Evolutionary conservation across 176 grass and related monocot species (phyloP), one percentile per base, ranked within the genome.

Genomic region (Typha latifolia): DNA sequence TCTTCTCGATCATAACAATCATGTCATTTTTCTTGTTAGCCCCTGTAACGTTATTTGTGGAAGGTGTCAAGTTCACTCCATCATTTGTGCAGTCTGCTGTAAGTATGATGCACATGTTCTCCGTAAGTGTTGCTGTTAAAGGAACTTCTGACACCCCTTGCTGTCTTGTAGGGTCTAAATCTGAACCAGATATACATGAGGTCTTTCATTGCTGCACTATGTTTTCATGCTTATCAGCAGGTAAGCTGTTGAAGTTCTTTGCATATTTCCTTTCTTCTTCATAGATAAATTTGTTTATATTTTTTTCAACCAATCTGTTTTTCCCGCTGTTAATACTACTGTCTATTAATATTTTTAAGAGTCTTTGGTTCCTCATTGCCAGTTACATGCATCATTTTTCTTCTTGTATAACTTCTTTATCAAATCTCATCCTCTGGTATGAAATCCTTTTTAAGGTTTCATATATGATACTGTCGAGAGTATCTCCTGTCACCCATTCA

Each of bases 151-250:
- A 71, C 43, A 48, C 10, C 67, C n/a, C 77, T 16, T 70, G 71
- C 13, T 24, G 66, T 68, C 68, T 63, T 74, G 77, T 67, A 96
- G 93, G 93, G 93, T 21, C 70, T 96, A 71, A 86, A 96, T 76
- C 49, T 96, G 0, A 70, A 89, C 27, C 78, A 86, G 73, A 53
- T 73, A 67, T 96, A 96, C 88, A 82, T 75, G 32, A 86, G 80
- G 64, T 84, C 85, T 19, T 69, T 91, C 47, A 7, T 96, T 67
- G 85, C 88, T 67, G 93, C 80, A n/a, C 74, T 91, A 49, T 96
- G 88, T 79, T 96, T 97, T 79, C 88, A 97, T 69, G 93, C 93
- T 4, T 91, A 89, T 74, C 93, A 96, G 72, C 93, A 96, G 88
- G 93, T 96, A 4, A 79, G 63, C 3, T 1, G 14, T 77, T 62